Evolutionary conservation across 2,329 filamentous ascomycete genomes (phyloP), one percentile per base, ranked within the genome.

Genomic region (Pleomassaria siparia): DNA sequence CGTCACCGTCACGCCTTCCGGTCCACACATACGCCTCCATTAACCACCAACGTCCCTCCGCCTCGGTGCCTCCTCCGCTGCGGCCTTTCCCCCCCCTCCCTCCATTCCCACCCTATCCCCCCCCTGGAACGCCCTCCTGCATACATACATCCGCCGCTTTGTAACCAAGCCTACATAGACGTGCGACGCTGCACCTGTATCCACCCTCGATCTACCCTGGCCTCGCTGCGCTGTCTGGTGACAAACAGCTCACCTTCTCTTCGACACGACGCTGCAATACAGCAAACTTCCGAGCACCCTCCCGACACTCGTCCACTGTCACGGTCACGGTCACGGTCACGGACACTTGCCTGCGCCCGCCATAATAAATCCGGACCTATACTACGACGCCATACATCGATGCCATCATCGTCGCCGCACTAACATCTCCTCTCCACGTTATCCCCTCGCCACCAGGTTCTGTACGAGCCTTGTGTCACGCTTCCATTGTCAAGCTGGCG

Each of bases 401-500:
- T 67, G 64, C 59, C 59, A 55, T 51, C 53, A 50, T 49, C 50
- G 43, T 49, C 53, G 45, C 30, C 49, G 40, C 59, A 51, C 44
- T 66, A 62, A 18, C 40, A 28, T 40, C 40, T 40, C 20, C 48
- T 47, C 37, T 44, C 58, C 52, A 59, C 59, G 46, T 48, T 58
- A 53, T 54, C 49, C 21, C 43, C 54, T 54, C 52, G 51, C 53
- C 59, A 61, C 62, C 52, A 50, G 65, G 63, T 69, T 67, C 66
- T 49, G 43, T 50, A 50, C 54, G 66, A 64, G 62, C 63, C 66
- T 64, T 40, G 65, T 67, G 63, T 60, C 51, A 48, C 59, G 39
- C 37, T 16, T 46, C 43, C 43, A 13, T 47, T 54, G 62, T 63
- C 67, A 72, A 64, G 58, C 69, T 72, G 69, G 69, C 69, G 63